A percentile compares a stretch with the other conserved stretches of the same genome.
Conservation (phyloP, 495 filamentous ascomycete species). For the Podospora didyma region DNA sequence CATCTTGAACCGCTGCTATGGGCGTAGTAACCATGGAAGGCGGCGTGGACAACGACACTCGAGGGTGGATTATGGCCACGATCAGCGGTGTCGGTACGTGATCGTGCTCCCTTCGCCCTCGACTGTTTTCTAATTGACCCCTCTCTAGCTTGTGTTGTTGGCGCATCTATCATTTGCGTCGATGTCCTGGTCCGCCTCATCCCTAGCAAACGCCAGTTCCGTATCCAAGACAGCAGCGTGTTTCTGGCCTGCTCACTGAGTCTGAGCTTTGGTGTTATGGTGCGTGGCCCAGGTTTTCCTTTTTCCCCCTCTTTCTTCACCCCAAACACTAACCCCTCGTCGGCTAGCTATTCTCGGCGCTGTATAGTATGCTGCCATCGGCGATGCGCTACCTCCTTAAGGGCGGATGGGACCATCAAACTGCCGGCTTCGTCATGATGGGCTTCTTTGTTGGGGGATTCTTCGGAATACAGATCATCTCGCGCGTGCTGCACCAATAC, state of each 20-base stretch:
- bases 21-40: slow-evolving; percentile 8
- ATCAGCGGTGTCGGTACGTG: slow-evolving; percentile 71
- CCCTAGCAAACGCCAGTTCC: slow-evolving; percentile 69
- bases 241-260: slow-evolving; percentile 88
- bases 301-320: neutral
- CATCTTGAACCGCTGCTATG: slow-evolving; percentile 22
- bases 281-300: slow-evolving; percentile 36
- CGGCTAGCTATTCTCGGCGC: slow-evolving; percentile 78
- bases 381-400: slow-evolving; percentile 69
- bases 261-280: slow-evolving; percentile 97
- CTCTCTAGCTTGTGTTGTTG: slow-evolving; percentile 71
- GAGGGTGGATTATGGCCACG: slow-evolving; percentile 89
- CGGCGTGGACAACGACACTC: slow-evolving; percentile 70
- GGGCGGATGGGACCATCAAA: slow-evolving; percentile 59
- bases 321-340: neutral
- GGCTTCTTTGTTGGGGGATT: slow-evolving; percentile 78
- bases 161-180: slow-evolving; percentile 81
- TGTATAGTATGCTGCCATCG: slow-evolving; percentile 92
- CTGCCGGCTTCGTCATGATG: slow-evolving; percentile 69
- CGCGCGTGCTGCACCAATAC: slow-evolving; percentile 71
- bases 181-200: slow-evolving; percentile 71
- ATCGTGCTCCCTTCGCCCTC: neutral
- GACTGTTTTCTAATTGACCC: neutral
- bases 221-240: slow-evolving; percentile 80
- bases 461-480: slow-evolving; percentile 76